Base-by-base conservation (phyloP, 225 moss, liverwort and hornwort genomes). In the Bryum argenteum region DNA sequence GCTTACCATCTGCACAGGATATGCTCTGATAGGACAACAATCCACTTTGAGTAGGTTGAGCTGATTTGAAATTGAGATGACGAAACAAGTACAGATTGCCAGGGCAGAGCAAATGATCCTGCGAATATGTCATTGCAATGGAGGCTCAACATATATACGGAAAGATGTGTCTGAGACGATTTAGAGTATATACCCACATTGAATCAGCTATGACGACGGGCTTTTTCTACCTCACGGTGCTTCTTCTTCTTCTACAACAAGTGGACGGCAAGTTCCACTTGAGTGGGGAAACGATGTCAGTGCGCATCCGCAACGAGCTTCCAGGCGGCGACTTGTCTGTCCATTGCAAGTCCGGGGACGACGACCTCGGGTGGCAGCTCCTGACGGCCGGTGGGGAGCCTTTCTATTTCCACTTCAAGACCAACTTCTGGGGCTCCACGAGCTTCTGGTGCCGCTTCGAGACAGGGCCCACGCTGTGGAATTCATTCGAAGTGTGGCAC, bases 361-460 rank as follows among this genome's bases (percentile, higher is more conserved):
- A 75, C 66, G 75, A 71, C 54, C 65, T 66, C 21, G 20, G 41
- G n/a, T 9, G 42, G 75, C 61, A 47, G 0, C 7, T 24, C 55
- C 68, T 73, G 21, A 4, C 6, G 3, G 44, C 62, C 3, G 9
- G 63, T 41, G 63, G 58, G 7, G 33, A 9, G 65, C 44, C 78
- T 8, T 76, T 17, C 47, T 55, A 19, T 62, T 72, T 71, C 65
- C 1, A 9, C 55, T 76, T 80, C 71, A 19, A 75, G 22, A 11
- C 10, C 47, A 76, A 71, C 47, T 54, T 80, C 61, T 66, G 75
- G 65, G 40, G 61, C 54, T 44, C 60, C 38, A 71, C 71, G 5
- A 19, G 58, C 54, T 80, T 55, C 71, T 59, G 21, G 43, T 80
- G 76, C 33, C 39, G 19, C 61, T 80, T 71, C 76, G 58, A 2